phyloP scores from a whole-genome alignment of 805 yeast genomes.

The Wickerhamiella galacta region DNA sequence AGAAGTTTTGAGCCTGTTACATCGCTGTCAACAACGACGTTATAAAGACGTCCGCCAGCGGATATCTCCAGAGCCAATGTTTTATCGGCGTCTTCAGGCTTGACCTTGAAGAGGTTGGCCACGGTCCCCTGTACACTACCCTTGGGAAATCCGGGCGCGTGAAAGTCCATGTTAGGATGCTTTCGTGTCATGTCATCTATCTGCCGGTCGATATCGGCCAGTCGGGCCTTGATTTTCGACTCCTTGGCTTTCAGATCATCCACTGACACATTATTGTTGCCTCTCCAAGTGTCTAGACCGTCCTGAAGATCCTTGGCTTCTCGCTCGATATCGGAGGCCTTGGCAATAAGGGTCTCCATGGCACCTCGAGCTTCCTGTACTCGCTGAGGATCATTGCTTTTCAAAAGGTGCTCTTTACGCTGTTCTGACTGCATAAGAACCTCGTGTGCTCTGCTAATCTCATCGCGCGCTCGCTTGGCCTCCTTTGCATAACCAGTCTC shows the following conservation, averaged over 20 bases:
- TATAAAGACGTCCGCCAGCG: conserved; percentile 83
- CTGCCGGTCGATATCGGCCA: conserved; percentile 4
- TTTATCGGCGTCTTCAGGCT: conserved; percentile 37
- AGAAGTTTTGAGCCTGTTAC: conserved; percentile 67
- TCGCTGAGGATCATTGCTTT: background rate
- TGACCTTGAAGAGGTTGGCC: conserved; percentile 61
- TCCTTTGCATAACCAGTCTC: conserved; percentile 15
- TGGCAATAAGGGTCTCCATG: background rate
- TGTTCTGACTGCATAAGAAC: conserved; percentile 1
- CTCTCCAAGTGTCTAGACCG: background rate
- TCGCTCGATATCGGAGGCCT: background rate
- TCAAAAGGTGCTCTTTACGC: background rate
- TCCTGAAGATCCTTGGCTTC: background rate
- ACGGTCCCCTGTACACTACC: conserved; percentile 70
- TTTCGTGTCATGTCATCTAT: conserved; percentile 1
- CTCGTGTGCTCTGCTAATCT: conserved; percentile 3
- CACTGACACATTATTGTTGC: too few relatives aligned
- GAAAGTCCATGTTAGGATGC: conserved; percentile 4
- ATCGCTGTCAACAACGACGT: conserved; percentile 81
- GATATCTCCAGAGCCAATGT: conserved; percentile 81
- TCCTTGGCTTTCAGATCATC: conserved; percentile 1
- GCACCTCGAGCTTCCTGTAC: background rate
- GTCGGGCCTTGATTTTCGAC: conserved; percentile 1
- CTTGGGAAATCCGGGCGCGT: conserved; percentile 35
- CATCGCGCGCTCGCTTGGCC: conserved; percentile 9